Percentiles rank a stretch among this genome's conserved stretches.
Conservation (phyloP, 805 yeast species). For the Metschnikowia kofuensis region DNA sequence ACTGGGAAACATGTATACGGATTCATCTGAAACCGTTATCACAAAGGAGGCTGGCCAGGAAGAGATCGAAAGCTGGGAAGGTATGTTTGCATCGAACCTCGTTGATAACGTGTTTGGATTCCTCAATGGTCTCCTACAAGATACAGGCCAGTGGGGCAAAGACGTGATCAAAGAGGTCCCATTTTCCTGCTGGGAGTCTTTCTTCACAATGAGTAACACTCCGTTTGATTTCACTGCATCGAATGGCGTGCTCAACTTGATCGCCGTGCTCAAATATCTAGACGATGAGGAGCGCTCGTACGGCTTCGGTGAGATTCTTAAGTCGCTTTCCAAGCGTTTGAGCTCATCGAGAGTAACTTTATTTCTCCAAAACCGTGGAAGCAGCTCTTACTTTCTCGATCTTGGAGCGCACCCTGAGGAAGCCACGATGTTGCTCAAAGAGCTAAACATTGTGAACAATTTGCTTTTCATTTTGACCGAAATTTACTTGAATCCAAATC, state of each 20-base stretch:
- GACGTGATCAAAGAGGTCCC: constrained; percentile 36
- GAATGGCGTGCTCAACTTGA: constrained; percentile 49
- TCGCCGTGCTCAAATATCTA: constrained; percentile 53
- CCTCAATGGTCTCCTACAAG: constrained; percentile 51
- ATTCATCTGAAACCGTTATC: constrained; percentile 38
- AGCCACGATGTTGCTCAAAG: constrained; percentile 34
- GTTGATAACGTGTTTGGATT: constrained; percentile 51
- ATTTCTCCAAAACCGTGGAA: constrained; percentile 27
- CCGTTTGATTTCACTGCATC: constrained; percentile 64
- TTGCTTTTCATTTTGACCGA: constrained; percentile 52
- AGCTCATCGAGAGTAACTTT: constrained; percentile 25
- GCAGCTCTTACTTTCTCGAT: constrained; percentile 35
- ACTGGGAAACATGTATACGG: constrained; percentile 38
- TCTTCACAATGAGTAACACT: constrained; percentile 48
- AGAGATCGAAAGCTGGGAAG: constrained; percentile 53
- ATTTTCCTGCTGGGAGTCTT: constrained; percentile 45
- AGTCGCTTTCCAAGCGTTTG: constrained; percentile 27
- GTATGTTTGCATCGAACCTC: constrained; percentile 42
- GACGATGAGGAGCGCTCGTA: constrained; percentile 55
- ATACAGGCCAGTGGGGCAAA: constrained; percentile 47
- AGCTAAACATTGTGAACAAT: constrained; percentile 40
- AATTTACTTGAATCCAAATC: constrained; percentile 52
- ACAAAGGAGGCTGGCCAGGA: constrained; percentile 40
- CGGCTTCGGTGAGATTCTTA: constrained; percentile 39
- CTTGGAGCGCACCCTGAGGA: constrained; percentile 24